Base-by-base conservation (phyloP, 495 filamentous ascomycete genomes). In the Aspergillus biplanus region DNA sequence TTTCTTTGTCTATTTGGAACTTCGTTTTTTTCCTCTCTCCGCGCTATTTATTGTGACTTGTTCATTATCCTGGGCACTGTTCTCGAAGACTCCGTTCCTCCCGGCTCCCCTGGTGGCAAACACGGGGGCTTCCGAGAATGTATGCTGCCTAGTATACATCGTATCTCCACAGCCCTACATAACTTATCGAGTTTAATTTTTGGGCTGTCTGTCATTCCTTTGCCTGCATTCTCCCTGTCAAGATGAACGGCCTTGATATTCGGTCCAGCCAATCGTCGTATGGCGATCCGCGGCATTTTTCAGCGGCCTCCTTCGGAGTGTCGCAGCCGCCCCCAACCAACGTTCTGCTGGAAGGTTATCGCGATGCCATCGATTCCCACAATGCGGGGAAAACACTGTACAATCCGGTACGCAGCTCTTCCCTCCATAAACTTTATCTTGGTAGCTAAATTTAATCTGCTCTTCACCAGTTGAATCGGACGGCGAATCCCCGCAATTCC, bases 181-280 rank as follows among this genome's bases (percentile, higher is more conserved):
- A 52, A 37, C 39, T 57, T 56, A 35, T 32, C 42, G 8, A 47
- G 35, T 31, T 27, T 56, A 44, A 27, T 27, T 27, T 61, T 49
- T 42, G 18, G 18, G n/a, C 39, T 60, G 53, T 48, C 56, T 37
- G 31, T 50, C 33, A 48, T 33, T 49, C 33, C 16, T 35, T 50
- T 33, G 6, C 34, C 44, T 50, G 18, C 33, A 53, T n/a, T 58
- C 49, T 44, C 55, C 53, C 63, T 56, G 21, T 49, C 69, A 73
- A 33, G 52, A 83, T 83, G 81, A 80, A 78, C 57, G 67, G 68
- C 37, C 71, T 73, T 67, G 78, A 81, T 52, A 61, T 77, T 18
- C 76, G 80, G 50, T 81, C 76, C 52, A 80, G 79, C 58, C 75
- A 73, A 34, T 82, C 80, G 15, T 80, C 81, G 42, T 80, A 78